These are phyloP conservation scores for Claviceps capensis DNA, from an alignment of 2,329 filamentous ascomycete genomes.

Conservation along the genomic window DNA sequence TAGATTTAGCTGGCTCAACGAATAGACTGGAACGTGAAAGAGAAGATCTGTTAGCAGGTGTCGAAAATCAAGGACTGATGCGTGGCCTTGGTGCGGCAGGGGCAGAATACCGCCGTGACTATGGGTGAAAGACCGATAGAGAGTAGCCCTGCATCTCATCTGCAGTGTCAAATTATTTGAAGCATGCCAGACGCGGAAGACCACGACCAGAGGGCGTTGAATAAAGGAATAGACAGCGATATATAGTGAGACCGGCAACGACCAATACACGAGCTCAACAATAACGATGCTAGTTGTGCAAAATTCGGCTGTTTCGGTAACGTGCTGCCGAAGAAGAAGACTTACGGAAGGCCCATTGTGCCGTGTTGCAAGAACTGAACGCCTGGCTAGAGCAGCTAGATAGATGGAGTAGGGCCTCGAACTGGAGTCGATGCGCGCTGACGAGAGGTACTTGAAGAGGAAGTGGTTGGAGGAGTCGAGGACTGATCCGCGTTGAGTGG, in stretches of 20 bases:
- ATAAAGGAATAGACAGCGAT: neutral
- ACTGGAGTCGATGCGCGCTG: neutral
- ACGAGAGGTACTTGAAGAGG: too few species aligned
- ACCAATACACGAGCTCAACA: neutral
- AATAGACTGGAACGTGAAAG: conserved; percentile 24
- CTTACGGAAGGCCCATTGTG: conserved; percentile 36
- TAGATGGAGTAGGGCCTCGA: neutral
- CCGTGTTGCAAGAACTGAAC: neutral
- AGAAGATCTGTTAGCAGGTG: conserved; percentile 8
- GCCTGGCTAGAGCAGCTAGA: neutral
- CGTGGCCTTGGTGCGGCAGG: neutral
- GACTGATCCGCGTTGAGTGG: neutral
- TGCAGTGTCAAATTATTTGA: neutral
- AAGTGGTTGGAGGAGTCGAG: neutral
- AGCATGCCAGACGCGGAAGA: neutral
- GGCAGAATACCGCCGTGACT: neutral
- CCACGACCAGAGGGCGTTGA: neutral
- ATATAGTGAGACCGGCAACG: neutral
- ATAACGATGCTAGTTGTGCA: neutral
- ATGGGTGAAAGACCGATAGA: conserved; percentile 6
- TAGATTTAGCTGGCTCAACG: conserved; percentile 31
- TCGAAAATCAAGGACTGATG: neutral
- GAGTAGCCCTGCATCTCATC: neutral
- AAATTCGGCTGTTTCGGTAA: neutral
- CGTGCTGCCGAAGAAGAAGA: conserved; percentile 9